Evolutionary conservation across 1,284 basidiomycete genomes (phyloP), one percentile per base, ranked within the genome.

Genomic region (Anthracocystis walkeri): DNA sequence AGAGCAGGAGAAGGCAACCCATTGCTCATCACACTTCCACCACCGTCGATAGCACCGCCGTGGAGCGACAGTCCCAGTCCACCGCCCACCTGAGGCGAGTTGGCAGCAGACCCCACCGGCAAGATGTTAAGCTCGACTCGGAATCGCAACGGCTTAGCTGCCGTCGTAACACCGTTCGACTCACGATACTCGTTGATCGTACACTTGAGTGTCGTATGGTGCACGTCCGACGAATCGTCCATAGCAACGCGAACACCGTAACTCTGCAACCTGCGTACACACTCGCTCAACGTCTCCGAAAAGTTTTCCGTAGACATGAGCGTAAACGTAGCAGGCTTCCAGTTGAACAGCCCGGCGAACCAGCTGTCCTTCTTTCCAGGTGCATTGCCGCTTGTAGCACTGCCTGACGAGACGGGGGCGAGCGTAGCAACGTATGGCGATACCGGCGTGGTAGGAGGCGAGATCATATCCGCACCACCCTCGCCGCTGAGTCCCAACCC

Each of bases 341-440:
- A 91, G 82, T 90, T 92, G 89, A 97, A 96, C 50, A 97, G 89
- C 72, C 91, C 92, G 57, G 90, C 90, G 76, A 98, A 90, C 95
- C 95, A 97, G 63, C 90, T 90, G 52, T 92, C 90, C 84, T 91
- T 92, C 72, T 74, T 74, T n/a, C 71, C 62, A 8, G 71, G 71
- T 27, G 58, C 66, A 3, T 40, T 44, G 27, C 41, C 38, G 61
- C 53, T 62, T 3, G 42, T 16, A 27, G 20, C 25, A 21, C 11
- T 20, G 52, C 52, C 29, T 4, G 51, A 10, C 8, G 29, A 41
- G 18, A 42, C 52, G 23, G 66, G 53, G 6, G 52, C 53, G 2
- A 70, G 61, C 23, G 62, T 70, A 16, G 62, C 59, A 18, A 38
- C 38, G 38, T 55, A 35, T 0, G 54, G 57, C 18, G 60, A 60